A percentile compares a stretch with the other conserved stretches of the same genome.
These are phyloP conservation scores for Ophiosphaerella herpotricha DNA, from an alignment of 2,329 filamentous ascomycete species.

Conservation along the genomic window DNA sequence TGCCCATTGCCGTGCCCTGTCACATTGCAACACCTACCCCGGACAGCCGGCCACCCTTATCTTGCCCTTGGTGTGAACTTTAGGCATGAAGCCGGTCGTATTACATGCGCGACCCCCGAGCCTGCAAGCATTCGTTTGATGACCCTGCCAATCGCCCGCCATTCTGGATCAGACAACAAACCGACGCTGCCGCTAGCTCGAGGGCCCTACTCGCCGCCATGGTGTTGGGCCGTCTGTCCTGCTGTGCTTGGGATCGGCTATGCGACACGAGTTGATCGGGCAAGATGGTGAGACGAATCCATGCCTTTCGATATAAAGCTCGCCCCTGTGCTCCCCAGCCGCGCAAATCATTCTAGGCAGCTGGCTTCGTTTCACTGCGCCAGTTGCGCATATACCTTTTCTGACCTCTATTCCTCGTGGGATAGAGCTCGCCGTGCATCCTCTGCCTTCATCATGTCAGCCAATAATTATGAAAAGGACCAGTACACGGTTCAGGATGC, in stretches of 20 bases:
- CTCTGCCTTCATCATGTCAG: slow-evolving; percentile 24
- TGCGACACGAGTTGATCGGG: slow-evolving; percentile 13
- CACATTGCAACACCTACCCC: slow-evolving; percentile 12
- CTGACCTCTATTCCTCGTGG: too few species aligned
- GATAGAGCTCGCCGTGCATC: background rate
- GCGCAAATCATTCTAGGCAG: slow-evolving; percentile 11
- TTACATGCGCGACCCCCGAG: slow-evolving; percentile 11
- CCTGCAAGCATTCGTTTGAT: slow-evolving; percentile 19
- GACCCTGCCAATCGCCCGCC: slow-evolving; percentile 21
- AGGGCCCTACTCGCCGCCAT: slow-evolving; percentile 12
- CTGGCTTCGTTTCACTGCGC: slow-evolving; percentile 22
- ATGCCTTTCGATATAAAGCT: slow-evolving; percentile 30
- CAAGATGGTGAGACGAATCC: slow-evolving; percentile 17
- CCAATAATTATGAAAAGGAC: slow-evolving; percentile 30
- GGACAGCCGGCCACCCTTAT: slow-evolving; percentile 27
- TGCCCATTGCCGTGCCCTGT: slow-evolving; percentile 16
- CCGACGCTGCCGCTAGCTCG: slow-evolving; percentile 22
- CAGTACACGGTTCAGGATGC: slow-evolving; percentile 24
- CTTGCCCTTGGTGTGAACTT: slow-evolving; percentile 18
- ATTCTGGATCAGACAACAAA: slow-evolving; percentile 18
- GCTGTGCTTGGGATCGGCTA: slow-evolving; percentile 17
- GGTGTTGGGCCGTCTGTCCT: slow-evolving; percentile 16
- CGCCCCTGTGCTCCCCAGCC: slow-evolving; percentile 21
- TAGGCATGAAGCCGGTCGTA: slow-evolving; percentile 21
- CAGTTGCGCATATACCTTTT: background rate